These are phyloP conservation scores for Eutrema salsugineum DNA, from an alignment of 441 rosid species.

Conservation along the genomic window DNA sequence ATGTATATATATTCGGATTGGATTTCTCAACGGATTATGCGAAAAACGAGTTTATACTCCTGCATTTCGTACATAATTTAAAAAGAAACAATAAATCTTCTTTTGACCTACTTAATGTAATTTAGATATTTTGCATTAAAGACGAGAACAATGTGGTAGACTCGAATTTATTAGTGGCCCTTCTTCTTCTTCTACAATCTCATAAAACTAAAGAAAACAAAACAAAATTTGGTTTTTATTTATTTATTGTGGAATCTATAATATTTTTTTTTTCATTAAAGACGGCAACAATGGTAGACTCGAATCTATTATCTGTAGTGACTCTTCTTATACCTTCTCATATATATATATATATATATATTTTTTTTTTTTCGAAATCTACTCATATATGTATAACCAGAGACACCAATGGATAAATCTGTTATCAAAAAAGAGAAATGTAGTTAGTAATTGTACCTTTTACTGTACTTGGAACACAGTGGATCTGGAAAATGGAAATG, in stretches of 20 bases:
- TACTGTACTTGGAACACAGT: not conserved
- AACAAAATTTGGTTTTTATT: too few species aligned
- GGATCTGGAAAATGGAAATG: slow-evolving; percentile 18
- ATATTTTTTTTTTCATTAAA: slow-evolving; percentile 4
- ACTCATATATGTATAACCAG: not conserved
- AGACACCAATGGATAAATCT: not conserved
- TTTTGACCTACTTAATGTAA: not conserved
- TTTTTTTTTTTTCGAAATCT: not conserved
- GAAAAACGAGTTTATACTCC: not conserved
- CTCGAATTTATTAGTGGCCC: slow-evolving; percentile 15
- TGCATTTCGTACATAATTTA: too few species aligned
- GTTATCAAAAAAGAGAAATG: not conserved
- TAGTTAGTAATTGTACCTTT: slow-evolving; percentile 9
- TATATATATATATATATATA: too few species aligned
- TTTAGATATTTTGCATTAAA: not conserved
- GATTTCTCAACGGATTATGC: not conserved
- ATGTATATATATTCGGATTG: not conserved
- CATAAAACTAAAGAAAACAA: not conserved
- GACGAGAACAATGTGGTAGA: not conserved
- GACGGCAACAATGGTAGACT: not conserved
- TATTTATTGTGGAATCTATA: not conserved
- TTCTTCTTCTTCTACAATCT: not conserved
- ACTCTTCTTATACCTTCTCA: not conserved
- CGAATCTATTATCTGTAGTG: not conserved
- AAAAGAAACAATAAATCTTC: not conserved